A percentile compares a stretch with the other conserved stretches of the same genome.
Evolutionary conservation across 345 rosid genomes (phyloP).

Genomic region (Salix purpurea): DNA sequence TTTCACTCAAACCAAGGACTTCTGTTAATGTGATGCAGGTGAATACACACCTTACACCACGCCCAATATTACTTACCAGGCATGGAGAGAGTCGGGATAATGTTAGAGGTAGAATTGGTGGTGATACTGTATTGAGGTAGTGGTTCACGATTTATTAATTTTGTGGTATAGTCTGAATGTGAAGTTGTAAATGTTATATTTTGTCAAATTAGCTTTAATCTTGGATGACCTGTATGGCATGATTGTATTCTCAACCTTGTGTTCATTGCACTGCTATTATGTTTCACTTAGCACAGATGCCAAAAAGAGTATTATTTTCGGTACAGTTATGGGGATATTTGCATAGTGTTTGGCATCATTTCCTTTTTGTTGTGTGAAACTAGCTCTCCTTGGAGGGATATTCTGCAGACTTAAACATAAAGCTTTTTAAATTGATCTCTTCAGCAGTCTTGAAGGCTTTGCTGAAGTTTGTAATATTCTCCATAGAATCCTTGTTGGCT

Average conservation of each 20-base stretch:
- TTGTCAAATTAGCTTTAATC: background rate
- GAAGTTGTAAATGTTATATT: background rate
- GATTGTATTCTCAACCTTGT: background rate
- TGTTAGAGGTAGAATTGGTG: conserved; percentile 97
- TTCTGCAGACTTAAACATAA: background rate
- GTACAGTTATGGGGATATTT: background rate
- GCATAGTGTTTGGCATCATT: background rate
- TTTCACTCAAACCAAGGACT: background rate
- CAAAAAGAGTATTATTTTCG: background rate
- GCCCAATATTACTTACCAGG: conserved; percentile 94
- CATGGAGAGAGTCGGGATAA: conserved; percentile 98
- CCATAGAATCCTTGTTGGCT: background rate
- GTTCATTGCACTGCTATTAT: background rate
- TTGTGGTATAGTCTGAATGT: background rate
- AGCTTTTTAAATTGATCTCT: background rate
- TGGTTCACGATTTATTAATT: background rate
- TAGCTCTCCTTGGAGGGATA: background rate
- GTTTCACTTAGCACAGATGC: background rate
- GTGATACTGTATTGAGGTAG: conserved; percentile 83
- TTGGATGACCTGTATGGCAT: background rate
- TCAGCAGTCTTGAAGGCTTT: background rate
- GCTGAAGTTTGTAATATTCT: background rate
- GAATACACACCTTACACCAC: conserved; percentile 96
- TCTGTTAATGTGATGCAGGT: conserved; percentile 48
- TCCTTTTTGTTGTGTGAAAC: background rate